phyloP scores from a whole-genome alignment of 108 stramenopile genomes.

The Pseudonitzschia multiseries region DNA sequence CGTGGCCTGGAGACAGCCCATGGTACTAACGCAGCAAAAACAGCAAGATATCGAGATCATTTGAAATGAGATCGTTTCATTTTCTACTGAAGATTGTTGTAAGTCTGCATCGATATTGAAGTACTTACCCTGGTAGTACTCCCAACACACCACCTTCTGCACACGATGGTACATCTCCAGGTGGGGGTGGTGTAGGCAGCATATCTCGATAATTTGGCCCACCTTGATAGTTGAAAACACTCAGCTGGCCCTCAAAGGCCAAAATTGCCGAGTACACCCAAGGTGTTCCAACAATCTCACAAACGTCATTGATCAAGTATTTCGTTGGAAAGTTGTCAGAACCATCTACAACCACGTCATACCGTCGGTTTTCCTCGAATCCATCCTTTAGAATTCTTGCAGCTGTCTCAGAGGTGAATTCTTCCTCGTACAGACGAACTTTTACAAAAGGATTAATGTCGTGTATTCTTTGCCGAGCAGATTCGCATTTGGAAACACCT shows the following conservation, averaged over 20 bases:
- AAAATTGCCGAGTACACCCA: slow-evolving; percentile 93
- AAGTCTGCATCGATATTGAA: not conserved
- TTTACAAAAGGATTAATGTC: slow-evolving; percentile 86
- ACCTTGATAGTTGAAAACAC: slow-evolving; percentile 74
- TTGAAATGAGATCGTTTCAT: not conserved
- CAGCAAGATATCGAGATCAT: not conserved
- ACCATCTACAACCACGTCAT: slow-evolving; percentile 90
- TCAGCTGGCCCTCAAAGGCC: slow-evolving; percentile 92
- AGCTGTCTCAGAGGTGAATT: slow-evolving; percentile 79
- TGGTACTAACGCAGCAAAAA: slow-evolving; percentile 32
- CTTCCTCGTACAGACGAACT: slow-evolving; percentile 68
- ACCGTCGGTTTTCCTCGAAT: slow-evolving; percentile 41
- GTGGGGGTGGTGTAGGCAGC: slow-evolving; percentile 88
- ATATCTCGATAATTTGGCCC: slow-evolving; percentile 91
- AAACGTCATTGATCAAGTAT: slow-evolving; percentile 95
- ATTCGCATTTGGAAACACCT: slow-evolving; percentile 80
- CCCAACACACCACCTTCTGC: slow-evolving; percentile 96
- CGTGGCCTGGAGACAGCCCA: slow-evolving; percentile 94
- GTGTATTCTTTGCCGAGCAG: slow-evolving; percentile 61
- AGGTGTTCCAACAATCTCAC: slow-evolving; percentile 75
- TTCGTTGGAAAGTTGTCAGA: slow-evolving; percentile 96
- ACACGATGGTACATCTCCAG: slow-evolving; percentile 91
- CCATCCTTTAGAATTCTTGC: slow-evolving; percentile 60
- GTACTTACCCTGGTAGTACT: slow-evolving; percentile 77
- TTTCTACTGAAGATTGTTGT: not conserved